Evolutionary conservation across 148 eudicot species (phyloP), one percentile per base, ranked within the genome.

Genomic region (Rhododendron vialii): DNA sequence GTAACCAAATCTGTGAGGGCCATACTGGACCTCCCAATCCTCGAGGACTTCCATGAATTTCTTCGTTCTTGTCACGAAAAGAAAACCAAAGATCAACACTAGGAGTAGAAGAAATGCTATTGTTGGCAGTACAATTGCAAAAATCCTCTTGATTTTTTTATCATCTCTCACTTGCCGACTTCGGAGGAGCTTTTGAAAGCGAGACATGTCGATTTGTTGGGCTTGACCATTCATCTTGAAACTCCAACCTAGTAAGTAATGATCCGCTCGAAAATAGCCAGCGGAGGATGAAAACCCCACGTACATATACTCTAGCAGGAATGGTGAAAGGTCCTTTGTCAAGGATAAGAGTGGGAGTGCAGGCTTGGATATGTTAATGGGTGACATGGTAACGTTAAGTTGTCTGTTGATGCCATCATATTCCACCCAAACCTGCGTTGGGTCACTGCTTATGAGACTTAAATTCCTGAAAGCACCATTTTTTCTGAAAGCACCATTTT

Each of bases 161-260:
- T 36, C 38, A 36, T 36, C 38, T 41, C 8, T 41, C 45, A 41
- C 57, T 14, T 14, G 57, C 0, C 4, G 20, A 53, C 15, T 20
- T 59, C 0, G 12, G 10, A 26, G 63, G 24, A 80, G 13, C 10
- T 48, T 48, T 0, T 63, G 82, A 26, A 50, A 26, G 59, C 13
- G 41, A 28, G 82, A 50, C 4, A n/a, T 0, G n/a, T 80, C 63
- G 20, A 80, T 50, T 20, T 28, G 59, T 50, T 80, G 18, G 8
- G 82, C 82, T 50, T 26, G 59, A 48, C 82, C 82, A 80, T 80
- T 80, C 82, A 80, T 48, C 63, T n/a, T 48, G 13, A 80, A 80
- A 50, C 61, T 80, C 82, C 82, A 80, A 26, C 63, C 82, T 28
- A 80, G 33, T 26, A 80, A 6, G 63, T 14, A 80, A 7, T 50